phyloP scores from a whole-genome alignment of 2,329 filamentous ascomycete species.

The Ophiobolus disseminans region DNA sequence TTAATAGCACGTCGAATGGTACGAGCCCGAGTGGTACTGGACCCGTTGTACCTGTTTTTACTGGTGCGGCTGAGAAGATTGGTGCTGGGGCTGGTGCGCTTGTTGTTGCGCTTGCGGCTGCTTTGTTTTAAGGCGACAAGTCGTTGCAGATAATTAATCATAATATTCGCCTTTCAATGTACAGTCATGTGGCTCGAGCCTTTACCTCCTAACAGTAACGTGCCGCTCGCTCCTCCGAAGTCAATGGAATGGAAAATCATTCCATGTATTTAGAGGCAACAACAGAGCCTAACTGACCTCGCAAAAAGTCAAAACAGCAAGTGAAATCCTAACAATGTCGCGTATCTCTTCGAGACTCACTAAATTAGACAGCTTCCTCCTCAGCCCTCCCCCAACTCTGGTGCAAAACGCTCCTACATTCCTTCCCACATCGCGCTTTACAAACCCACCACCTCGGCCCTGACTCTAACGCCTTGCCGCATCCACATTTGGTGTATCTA shows the following conservation, averaged over 20 bases:
- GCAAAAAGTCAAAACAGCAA: too few relatives aligned
- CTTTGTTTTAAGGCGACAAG: slow-evolving; percentile 14
- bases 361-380: slow-evolving; percentile 6
- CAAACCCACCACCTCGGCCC: slow-evolving; percentile 39
- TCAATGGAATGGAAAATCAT: too few relatives aligned
- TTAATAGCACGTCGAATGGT: slow-evolving; percentile 21
- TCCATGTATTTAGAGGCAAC: too few relatives aligned
- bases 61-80: slow-evolving; percentile 20
- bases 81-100: slow-evolving; percentile 11
- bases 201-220: too few relatives aligned
- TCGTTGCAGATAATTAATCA: too few relatives aligned
- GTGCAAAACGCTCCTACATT: slow-evolving; percentile 21
- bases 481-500: slow-evolving; percentile 21
- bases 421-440: slow-evolving; percentile 12
- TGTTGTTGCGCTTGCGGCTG: slow-evolving; percentile 17
- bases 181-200: too few relatives aligned
- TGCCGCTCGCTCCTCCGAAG: too few relatives aligned
- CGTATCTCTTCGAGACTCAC: too few relatives aligned
- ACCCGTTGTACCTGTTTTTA: slow-evolving; percentile 7
- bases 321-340: too few relatives aligned
- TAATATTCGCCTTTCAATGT: too few relatives aligned
- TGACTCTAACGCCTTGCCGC: slow-evolving; percentile 13
- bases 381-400: slow-evolving; percentile 11
- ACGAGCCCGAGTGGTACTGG: slow-evolving; percentile 7
- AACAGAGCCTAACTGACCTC: too few relatives aligned